These are phyloP conservation scores for Aspergillus unguis DNA, from an alignment of 2,329 filamentous ascomycete species.

Conservation along the genomic window DNA sequence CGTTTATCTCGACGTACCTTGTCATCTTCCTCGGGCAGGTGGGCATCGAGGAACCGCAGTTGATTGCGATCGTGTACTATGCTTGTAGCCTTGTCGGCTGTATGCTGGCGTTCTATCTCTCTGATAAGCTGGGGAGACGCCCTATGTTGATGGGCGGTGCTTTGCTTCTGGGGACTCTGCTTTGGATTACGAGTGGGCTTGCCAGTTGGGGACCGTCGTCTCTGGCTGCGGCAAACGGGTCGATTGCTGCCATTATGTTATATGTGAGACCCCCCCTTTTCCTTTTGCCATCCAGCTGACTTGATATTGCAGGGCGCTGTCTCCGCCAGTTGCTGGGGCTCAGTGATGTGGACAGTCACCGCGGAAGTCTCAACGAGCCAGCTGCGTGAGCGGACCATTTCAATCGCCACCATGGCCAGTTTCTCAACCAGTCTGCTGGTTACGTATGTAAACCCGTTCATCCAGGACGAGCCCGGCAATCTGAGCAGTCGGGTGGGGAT, in stretches of 20 bases:
- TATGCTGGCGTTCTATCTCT: slow-evolving; percentile 40
- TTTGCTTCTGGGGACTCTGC: slow-evolving; percentile 31
- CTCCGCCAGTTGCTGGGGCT: no score
- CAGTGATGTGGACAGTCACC: slow-evolving; percentile 45
- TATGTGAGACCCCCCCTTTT: no score
- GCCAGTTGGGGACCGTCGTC: slow-evolving; percentile 29
- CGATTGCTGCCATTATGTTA: slow-evolving; percentile 40
- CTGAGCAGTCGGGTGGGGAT: slow-evolving; percentile 33
- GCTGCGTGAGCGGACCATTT: not conserved
- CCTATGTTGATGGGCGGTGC: slow-evolving; percentile 40
- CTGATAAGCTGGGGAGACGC: slow-evolving; percentile 39
- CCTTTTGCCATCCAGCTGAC: no score
- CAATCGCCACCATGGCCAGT: not conserved
- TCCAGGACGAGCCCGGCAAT: slow-evolving; percentile 33
- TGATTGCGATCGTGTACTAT: slow-evolving; percentile 41
- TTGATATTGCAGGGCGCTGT: not conserved
- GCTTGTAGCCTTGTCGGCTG: slow-evolving; percentile 45
- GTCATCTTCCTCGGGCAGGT: slow-evolving; percentile 37
- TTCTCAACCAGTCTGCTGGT: not conserved
- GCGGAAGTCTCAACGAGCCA: slow-evolving; percentile 18
- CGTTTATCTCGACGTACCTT: slow-evolving; percentile 30
- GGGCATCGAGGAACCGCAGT: slow-evolving; percentile 24
- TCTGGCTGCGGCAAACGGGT: slow-evolving; percentile 41
- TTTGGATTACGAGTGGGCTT: slow-evolving; percentile 39
- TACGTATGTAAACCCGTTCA: slow-evolving; percentile 32